phyloP scores from a whole-genome alignment of 768 basidiomycete genomes.

The Gelatoporia subvermispora region DNA sequence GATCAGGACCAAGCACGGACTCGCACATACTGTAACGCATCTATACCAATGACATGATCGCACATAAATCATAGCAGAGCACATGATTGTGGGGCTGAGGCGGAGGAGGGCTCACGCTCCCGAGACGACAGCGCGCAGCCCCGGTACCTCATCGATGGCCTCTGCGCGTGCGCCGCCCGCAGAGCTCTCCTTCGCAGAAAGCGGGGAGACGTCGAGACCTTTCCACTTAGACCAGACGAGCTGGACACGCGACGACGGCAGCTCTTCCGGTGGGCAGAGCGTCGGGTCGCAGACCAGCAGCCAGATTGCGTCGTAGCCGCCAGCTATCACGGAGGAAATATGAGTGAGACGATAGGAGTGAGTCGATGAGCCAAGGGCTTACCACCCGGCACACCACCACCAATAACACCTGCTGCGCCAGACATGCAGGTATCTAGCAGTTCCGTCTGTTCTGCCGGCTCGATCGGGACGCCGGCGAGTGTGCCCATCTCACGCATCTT shows the following conservation, averaged over 20 bases:
- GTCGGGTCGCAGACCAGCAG: conserved; percentile 70
- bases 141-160: conserved; percentile 47
- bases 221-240: conserved; percentile 61
- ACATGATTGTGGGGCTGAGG: too few relatives aligned
- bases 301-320: conserved; percentile 97
- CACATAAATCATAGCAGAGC: too few relatives aligned
- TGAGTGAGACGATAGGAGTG: conserved; percentile 1
- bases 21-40: too few relatives aligned
- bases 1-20: too few relatives aligned
- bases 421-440: conserved; percentile 75
- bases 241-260: conserved; percentile 58
- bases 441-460: conserved; percentile 81
- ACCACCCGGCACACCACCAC: conserved; percentile 97
- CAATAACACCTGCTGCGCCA: conserved; percentile 74
- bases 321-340: conserved; percentile 53
- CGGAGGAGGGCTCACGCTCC: not conserved
- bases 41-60: too few relatives aligned
- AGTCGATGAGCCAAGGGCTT: conserved; percentile 22
- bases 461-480: conserved; percentile 76
- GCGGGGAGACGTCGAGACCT: conserved; percentile 63
- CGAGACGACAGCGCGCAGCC: conserved; percentile 36
- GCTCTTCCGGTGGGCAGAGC: conserved; percentile 35
- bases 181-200: conserved; percentile 65
- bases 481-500: conserved; percentile 85
- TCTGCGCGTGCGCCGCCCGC: conserved; percentile 65